Evolutionary conservation across 495 filamentous ascomycete genomes (phyloP), one percentile per base, ranked within the genome.

Genomic region (Aspergillus baeticus): DNA sequence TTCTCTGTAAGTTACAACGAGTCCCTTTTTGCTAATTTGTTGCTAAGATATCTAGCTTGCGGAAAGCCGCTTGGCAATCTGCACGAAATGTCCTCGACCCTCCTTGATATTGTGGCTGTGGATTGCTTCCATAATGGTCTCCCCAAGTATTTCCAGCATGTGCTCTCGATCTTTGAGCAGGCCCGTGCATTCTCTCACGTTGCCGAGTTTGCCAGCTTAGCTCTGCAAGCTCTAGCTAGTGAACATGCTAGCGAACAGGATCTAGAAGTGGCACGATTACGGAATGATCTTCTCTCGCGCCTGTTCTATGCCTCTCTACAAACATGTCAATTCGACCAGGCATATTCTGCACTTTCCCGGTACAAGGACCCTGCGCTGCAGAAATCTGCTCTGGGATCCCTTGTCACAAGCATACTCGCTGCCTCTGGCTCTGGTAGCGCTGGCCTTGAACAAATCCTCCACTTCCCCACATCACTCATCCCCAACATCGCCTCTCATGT

Each of bases 141-240:
- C 26, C 78, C 90, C 4, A 82, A 84, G 50, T 98, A 96, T 69
- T 96, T 93, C 66, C 81, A 87, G 39, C 95, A 98, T 69, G 81
- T 98, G 55, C 80, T 90, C 14, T 79, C 81, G 20, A 78, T 98
- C 7, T 98, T 88, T 66, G 92, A 96, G 59, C 80, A 84, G 62
- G 80, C 81, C 43, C 86, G 85, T 46, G 83, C 83, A 5, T 88
- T 87, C 62, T 87, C 88, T 5, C 88, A 87, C 67, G 89, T 92
- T 45, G 82, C 88, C 6, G 90, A 95, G 56, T 96, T 98, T 69
- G 86, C 92, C 33, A 81, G 85, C 37, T 76, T 93, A 23, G 87
- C 90, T 20, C 74, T 97, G 39, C 84, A 92, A 62, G 86, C 87
- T 54, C 63, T 77, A 39, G 73, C 76, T 20, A 68, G 68, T 22